phyloP scores from a whole-genome alignment of 495 filamentous ascomycete species.

The Astrothelium macrocarpum region DNA sequence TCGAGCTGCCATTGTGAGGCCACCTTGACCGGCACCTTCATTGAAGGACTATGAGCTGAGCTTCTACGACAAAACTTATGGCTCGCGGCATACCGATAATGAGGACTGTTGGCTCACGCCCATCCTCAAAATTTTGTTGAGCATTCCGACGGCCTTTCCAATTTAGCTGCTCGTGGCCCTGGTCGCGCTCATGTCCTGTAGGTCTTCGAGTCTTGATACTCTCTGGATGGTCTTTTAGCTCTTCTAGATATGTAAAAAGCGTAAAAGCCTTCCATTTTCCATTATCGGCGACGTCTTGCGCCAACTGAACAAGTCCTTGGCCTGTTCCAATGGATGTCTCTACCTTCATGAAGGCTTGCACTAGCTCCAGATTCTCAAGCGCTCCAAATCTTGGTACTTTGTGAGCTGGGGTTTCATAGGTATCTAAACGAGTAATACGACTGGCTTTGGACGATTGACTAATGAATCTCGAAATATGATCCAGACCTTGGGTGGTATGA shows the following conservation, averaged over 20 bases:
- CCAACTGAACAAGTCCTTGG: constrained; percentile 13
- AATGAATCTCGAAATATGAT: constrained; percentile 15
- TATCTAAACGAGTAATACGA: neutral
- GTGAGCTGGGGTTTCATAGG: neutral
- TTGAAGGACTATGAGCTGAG: neutral
- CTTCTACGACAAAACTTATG: constrained; percentile 22
- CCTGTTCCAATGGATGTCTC: constrained; percentile 21
- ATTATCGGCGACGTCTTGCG: constrained; percentile 6
- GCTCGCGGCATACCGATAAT: constrained; percentile 45
- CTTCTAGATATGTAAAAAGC: constrained; percentile 17
- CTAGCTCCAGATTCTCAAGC: constrained; percentile 17
- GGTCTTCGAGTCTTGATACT: constrained; percentile 12
- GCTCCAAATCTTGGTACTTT: neutral
- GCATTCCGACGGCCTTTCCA: constrained; percentile 55
- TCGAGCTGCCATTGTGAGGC: constrained; percentile 56
- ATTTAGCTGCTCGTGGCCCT: constrained; percentile 32
- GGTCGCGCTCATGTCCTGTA: constrained; percentile 13
- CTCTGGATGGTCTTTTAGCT: constrained; percentile 19
- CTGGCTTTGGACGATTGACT: neutral
- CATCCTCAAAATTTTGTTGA: constrained; percentile 43
- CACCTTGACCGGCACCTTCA: constrained; percentile 44
- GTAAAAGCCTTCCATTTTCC: constrained; percentile 23
- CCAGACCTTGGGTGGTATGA: constrained; percentile 18
- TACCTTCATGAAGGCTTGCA: constrained; percentile 23
- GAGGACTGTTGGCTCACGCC: constrained; percentile 52